A percentile compares a stretch with the other conserved stretches of the same genome.
Evolutionary conservation across 176 grass and related monocot genomes (phyloP).

Genomic region (Oryza officinalis): DNA sequence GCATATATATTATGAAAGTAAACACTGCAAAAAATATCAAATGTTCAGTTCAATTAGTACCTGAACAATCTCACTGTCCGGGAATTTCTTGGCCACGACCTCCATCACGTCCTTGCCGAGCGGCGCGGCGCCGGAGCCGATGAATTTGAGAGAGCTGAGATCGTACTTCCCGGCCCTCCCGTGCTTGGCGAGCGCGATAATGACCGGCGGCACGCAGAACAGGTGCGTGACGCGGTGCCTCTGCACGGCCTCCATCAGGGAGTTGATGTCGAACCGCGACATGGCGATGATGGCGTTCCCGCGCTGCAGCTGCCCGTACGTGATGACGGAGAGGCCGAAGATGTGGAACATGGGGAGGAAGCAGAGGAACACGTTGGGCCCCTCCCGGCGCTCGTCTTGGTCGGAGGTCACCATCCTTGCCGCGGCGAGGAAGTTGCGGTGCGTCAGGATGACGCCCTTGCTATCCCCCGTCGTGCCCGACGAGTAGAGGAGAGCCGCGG

Average conservation of each 20-base stretch:
- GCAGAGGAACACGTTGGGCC: constrained; percentile 78
- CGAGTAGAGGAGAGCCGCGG: constrained; percentile 79
- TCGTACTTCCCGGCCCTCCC: constrained; percentile 62
- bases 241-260: constrained; percentile 58
- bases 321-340: constrained; percentile 74
- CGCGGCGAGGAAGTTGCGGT: constrained; percentile 77
- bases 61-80: constrained; percentile 57
- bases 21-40: neutral
- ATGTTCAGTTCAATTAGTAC: constrained; percentile 26
- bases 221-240: constrained; percentile 60
- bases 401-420: constrained; percentile 59
- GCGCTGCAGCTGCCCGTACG: constrained; percentile 70
- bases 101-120: constrained; percentile 95
- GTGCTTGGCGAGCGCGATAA: constrained; percentile 85
- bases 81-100: constrained; percentile 68
- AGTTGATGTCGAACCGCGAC: constrained; percentile 69
- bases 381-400: constrained; percentile 67
- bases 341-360: constrained; percentile 99
- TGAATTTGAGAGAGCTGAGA: constrained; percentile 65
- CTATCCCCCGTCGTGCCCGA: constrained; percentile 90
- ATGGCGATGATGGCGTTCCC: constrained; percentile 72
- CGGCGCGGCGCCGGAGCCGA: constrained; percentile 91
- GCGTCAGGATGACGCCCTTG: constrained; percentile 94
- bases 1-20: neutral
- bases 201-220: constrained; percentile 87